phyloP scores from a whole-genome alignment of 176 grass and related monocot species.

The Cocos nucifera region DNA sequence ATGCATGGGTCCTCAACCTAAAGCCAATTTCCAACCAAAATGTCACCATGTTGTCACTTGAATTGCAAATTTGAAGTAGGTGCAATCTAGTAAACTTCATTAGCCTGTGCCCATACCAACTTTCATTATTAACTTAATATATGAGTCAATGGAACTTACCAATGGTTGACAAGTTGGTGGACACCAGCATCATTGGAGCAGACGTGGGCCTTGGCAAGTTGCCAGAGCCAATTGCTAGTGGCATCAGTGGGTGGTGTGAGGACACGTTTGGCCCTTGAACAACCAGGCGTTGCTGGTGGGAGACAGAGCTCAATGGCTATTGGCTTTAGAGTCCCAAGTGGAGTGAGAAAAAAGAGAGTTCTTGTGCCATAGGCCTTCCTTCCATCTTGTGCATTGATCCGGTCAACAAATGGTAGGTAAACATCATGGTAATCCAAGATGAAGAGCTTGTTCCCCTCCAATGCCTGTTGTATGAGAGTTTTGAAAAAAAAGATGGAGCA shows the following conservation, averaged over 20 bases:
- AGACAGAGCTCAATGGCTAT: constrained; percentile 85
- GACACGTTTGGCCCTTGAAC: constrained; percentile 62
- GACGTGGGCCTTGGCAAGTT: constrained; percentile 91
- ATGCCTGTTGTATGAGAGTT: constrained; percentile 18
- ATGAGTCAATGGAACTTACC: constrained; percentile 21
- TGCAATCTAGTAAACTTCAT: no score
- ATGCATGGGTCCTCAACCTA: constrained; percentile 87
- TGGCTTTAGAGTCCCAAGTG: constrained; percentile 64
- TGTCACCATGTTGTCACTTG: no score
- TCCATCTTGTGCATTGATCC: constrained; percentile 77
- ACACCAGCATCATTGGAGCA: constrained; percentile 94
- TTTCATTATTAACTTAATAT: no score
- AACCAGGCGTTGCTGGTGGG: constrained; percentile 44
- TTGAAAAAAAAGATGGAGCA: no score
- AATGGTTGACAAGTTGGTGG: constrained; percentile 94
- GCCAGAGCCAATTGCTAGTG: constrained; percentile 87
- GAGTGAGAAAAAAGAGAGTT: constrained; percentile 76
- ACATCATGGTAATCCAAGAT: constrained; percentile 83
- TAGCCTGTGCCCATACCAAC: no score
- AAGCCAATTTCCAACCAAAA: not conserved
- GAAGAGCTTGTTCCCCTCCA: constrained; percentile 54
- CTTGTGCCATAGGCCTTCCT: constrained; percentile 90
- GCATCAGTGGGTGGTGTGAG: constrained; percentile 81
- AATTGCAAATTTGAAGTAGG: no score
- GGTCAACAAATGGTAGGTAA: constrained; percentile 73